Base-by-base conservation (phyloP, 805 yeast genomes). In the Wickerhamomyces canadensis region DNA sequence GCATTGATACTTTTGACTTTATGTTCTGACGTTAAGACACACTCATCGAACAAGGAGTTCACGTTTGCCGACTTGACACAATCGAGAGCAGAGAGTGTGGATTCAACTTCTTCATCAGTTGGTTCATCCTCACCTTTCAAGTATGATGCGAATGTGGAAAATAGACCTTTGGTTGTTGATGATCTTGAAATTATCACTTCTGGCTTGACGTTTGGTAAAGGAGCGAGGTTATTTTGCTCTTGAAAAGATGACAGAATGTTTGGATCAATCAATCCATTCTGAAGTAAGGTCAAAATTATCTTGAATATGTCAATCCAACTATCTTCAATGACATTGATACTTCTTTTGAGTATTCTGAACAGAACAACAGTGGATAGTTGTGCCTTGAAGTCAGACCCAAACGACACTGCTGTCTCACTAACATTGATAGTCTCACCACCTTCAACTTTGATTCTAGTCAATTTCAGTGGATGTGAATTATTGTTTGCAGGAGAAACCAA, bases 81-180 rank as follows among this genome's bases (percentile, higher is more conserved):
- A 47, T 89, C 95, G 30, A 82, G 63, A 0, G 96, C 84, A 5
- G 87, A 80, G 12, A 83, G 58, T 0, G 98, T 85, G 5, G 85
- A 74, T 45, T 88, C 95, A 34, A 93, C 81, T 49, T 91, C 97
- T 52, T 86, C 95, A 39, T 85, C 94, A 2, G 94, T 76, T 11
- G 99, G 99, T 58, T 91, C 98, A 37, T 86, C 94, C 51, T 88
- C 97, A 15, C 97, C 93, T 45, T 93, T 85, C 60, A 93, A 72
- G 52, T 88, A 91, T 0, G 96, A 86, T 1, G 97, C 88, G 50
- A 93, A 80, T 0, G 98, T 84, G 1, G 95, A 84, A 38, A 93
- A 74, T n/a, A 93, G 55, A 2, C 98, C 95, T 49, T 78, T 84
- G 26, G 78, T 73, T 1, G 82, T 79, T 34, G 77, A 77, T 1